Evolutionary conservation across 306 rosid genomes (phyloP), one percentile per base, ranked within the genome.

Genomic region (Argentina anserina): DNA sequence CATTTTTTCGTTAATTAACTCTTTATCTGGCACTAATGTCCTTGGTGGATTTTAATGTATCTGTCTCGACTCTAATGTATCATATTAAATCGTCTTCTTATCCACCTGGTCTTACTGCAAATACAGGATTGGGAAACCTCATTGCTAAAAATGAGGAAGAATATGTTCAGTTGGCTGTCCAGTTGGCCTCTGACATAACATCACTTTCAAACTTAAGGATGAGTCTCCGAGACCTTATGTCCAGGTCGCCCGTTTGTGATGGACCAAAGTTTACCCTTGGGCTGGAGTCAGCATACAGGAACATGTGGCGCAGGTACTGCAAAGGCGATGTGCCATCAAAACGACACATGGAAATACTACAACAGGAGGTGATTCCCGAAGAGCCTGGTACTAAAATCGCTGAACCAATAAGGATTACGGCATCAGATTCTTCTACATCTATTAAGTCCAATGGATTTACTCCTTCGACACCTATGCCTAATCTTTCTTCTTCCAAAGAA

Each of bases 321-420:
- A 81, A 89, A 68, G 99, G 99, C 25, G 99, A 94, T 28, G 87
- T 89, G 67, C 99, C 97, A 21, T 90, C 99, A 77, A 84, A 82
- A 75, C 85, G 81, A 75, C 86, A 81, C 74, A 52, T 89, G 61
- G 89, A 85, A 64, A 68, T 75, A 78, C 83, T 87, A 71, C 81
- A 87, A 78, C 79, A 74, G 37, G 63, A 80, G 42, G 81, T 59
- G n/a, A 29, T 76, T 41, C 29, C 71, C 9, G 75, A 64, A 58
- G 90, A 83, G 13, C 75, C 87, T 18, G 53, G 82, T 28, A 59
- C 47, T 8, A 47, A 71, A 42, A 59, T 76, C 45, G 69, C 71
- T 3, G 92, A 85, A 64, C 70, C 80, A 70, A 58, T 80, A 17
- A 79, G n/a, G 75, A 33, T 39, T 9, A n/a, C 21, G 8, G 65